Conservation (phyloP, 176 grass and related monocot species). For the Miscanthus lutarioriparius region DNA sequence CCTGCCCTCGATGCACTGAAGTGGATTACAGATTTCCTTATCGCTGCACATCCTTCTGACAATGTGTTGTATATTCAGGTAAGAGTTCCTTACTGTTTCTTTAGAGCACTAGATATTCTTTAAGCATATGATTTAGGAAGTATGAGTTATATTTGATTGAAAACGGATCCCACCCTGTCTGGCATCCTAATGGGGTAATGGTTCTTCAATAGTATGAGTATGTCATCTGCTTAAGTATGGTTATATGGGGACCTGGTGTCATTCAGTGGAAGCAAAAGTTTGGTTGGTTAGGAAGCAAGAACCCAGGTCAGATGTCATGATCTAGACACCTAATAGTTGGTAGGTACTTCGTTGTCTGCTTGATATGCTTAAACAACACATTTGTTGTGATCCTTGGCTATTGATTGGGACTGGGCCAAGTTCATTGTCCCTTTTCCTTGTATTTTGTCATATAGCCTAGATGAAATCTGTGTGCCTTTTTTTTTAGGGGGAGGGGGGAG, state of each 20-base stretch:
- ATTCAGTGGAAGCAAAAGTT: slow-evolving; percentile 15
- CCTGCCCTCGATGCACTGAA: slow-evolving; percentile 67
- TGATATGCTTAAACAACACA: slow-evolving; percentile 39
- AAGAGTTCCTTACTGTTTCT: slow-evolving; percentile 5
- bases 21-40: slow-evolving; percentile 85
- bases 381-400: slow-evolving; percentile 23
- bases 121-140: background rate
- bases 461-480: background rate
- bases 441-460: slow-evolving; percentile 27
- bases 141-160: slow-evolving; percentile 11
- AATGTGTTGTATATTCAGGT: slow-evolving; percentile 95
- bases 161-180: background rate
- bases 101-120: background rate
- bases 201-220: background rate
- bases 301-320: slow-evolving; percentile 43
- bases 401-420: background rate
- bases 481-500: background rate
- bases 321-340: slow-evolving; percentile 51
- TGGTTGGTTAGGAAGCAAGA: slow-evolving; percentile 37
- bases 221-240: slow-evolving; percentile 4
- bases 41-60: slow-evolving; percentile 85
- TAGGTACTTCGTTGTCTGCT: slow-evolving; percentile 38
- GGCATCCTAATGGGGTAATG: background rate
- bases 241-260: background rate
- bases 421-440: background rate